Conservation (phyloP, 257 asterid species). For the Penstemon barbatus region DNA sequence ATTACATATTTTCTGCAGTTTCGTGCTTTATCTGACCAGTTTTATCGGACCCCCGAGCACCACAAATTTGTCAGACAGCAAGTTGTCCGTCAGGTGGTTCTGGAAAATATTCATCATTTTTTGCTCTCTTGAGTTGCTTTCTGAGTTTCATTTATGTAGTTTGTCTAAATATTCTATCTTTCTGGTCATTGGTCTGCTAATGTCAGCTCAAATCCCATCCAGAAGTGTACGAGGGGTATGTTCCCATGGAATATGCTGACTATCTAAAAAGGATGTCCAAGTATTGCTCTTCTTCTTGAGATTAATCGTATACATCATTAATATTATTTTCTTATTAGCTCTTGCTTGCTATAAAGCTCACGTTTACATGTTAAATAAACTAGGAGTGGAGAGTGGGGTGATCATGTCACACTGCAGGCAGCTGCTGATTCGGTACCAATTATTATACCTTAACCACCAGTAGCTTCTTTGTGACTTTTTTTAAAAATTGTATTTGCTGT, state of each 20-base stretch:
- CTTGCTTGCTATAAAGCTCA: constrained; percentile 18
- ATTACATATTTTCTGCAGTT: constrained; percentile 43
- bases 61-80: constrained; percentile 89
- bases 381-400: constrained; percentile 97
- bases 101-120: background rate
- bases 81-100: constrained; percentile 77
- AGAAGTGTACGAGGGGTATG: constrained; percentile 83
- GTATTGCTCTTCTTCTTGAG: constrained; percentile 39
- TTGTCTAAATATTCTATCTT: constrained; percentile 24
- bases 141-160: background rate
- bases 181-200: constrained; percentile 33
- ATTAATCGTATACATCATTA: background rate
- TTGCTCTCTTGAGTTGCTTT: constrained; percentile 16
- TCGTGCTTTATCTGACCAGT: constrained; percentile 94
- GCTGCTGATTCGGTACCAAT: constrained; percentile 84
- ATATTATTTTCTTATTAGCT: background rate
- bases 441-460: constrained; percentile 18
- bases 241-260: constrained; percentile 86
- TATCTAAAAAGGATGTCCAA: constrained; percentile 73
- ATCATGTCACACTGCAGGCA: constrained; percentile 98
- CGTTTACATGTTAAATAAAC: background rate
- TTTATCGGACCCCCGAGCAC: constrained; percentile 86
- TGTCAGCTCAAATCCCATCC: constrained; percentile 82
- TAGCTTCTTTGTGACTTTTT: background rate
- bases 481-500: background rate